A percentile compares a stretch with the other conserved stretches of the same genome.
phyloP scores from a whole-genome alignment of 2,329 filamentous ascomycete species.

The Apiospora hydei region DNA sequence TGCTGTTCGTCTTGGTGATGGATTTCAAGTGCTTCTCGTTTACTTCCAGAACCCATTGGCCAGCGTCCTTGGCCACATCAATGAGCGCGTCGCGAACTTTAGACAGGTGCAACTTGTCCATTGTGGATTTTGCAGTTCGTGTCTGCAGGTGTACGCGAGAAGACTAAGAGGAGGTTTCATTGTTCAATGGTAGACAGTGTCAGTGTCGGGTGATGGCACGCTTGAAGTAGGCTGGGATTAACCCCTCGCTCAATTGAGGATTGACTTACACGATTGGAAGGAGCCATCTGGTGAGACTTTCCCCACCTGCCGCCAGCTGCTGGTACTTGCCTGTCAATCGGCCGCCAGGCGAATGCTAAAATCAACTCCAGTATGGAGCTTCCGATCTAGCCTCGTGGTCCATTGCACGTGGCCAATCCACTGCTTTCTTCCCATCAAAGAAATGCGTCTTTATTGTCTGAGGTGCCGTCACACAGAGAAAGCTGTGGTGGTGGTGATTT shows the following conservation, averaged over 20 bases:
- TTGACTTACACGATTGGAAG: neutral
- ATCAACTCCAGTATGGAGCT: neutral
- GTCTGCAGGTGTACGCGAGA: neutral
- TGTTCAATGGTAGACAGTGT: neutral
- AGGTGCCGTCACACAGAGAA: neutral
- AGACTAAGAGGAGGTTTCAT: neutral
- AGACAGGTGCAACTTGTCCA: neutral
- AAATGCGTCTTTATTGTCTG: neutral
- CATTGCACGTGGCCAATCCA: too few relatives aligned
- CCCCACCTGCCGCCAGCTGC: neutral
- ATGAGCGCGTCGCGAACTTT: neutral
- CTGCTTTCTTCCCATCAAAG: neutral
- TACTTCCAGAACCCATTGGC: too few relatives aligned
- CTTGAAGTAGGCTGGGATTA: neutral
- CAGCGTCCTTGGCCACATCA: conserved; percentile 2
- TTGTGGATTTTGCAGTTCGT: neutral
- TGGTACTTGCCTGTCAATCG: neutral
- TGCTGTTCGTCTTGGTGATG: conserved; percentile 1
- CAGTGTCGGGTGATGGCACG: neutral
- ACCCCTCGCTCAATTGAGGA: neutral
- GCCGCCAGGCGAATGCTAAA: neutral
- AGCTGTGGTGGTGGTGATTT: neutral
- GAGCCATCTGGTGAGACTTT: neutral
- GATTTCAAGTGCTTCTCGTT: too few relatives aligned
- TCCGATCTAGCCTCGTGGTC: too few relatives aligned